Evolutionary conservation across 352 stramenopile genomes (phyloP), one percentile per base, ranked within the genome.

Genomic region (Pythium dissotocum): DNA sequence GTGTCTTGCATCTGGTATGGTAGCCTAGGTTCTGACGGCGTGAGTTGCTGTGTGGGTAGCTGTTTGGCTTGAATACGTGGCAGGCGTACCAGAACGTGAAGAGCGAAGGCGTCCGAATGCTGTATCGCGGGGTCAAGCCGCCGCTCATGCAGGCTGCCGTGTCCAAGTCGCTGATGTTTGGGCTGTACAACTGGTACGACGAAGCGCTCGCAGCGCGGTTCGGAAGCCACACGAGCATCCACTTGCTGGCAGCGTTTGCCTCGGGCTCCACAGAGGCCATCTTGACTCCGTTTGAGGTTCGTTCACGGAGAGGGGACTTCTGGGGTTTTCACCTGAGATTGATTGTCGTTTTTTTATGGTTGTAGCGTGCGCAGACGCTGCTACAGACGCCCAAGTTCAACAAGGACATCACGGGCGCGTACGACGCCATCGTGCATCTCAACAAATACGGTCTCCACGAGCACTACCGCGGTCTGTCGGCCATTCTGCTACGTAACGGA

Each of bases 91-190:
- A 85, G 53, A 94, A 90, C 49, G 78, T 94, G 28, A 72, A 76
- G 18, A 79, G 69, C 54, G 82, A 92, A 64, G 85, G 86, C 5
- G 67, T 83, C 46, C 18, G 67, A 13, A 88, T 90, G 77, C 72
- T 95, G 12, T 97, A 96, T 28, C 83, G 89, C 13, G 89, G 89
- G n/a, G 79, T 97, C 3, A 89, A 88, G 52, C 88, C 89, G 13
- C 89, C 89, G 33, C 75, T 97, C 30, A 63, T 96, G 44, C 88
- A 96, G 68, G 88, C 88, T 8, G 88, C 86, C 42, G 83, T 95
- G 44, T 94, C 88, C 56, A 97, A 95, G 67, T 93, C 87, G 46
- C 80, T 95, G 54, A 97, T 97, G 89, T 97, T 97, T 70, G 89
- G 89, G 7, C 75, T 95, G 0, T 97, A 95, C 69, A 95, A 95